phyloP scores from a whole-genome alignment of 2,329 filamentous ascomycete genomes.

The Colletotrichum sp. region DNA sequence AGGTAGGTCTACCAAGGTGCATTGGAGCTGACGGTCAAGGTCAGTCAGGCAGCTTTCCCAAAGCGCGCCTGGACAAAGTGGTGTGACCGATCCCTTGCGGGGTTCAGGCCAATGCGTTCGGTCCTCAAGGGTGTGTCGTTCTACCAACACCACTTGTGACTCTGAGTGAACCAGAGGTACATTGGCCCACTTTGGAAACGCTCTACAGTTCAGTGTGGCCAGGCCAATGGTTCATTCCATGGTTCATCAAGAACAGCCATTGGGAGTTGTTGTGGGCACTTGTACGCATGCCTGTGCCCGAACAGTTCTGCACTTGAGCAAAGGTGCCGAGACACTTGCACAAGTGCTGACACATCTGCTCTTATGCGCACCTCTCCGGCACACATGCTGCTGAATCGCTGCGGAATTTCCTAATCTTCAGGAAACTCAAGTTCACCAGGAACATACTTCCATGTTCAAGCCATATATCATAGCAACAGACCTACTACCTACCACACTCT shows the following conservation, averaged over 20 bases:
- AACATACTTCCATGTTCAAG: neutral
- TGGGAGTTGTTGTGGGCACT: neutral
- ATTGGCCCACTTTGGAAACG: neutral
- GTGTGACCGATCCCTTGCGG: neutral
- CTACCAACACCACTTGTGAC: neutral
- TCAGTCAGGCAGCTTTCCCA: neutral
- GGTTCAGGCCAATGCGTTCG: neutral
- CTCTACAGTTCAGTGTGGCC: neutral
- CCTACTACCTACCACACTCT: neutral
- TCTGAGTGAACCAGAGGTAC: neutral
- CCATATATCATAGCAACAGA: neutral
- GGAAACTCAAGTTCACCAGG: neutral
- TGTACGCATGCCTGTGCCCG: neutral
- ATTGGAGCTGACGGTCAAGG: neutral
- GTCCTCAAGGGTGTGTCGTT: neutral
- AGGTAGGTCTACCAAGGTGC: neutral
- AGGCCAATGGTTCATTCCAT: neutral
- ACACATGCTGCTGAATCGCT: neutral
- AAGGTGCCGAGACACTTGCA: neutral
- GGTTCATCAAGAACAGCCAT: neutral
- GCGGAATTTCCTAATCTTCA: neutral
- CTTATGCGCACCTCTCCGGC: neutral
- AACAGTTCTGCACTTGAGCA: neutral
- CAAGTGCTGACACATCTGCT: neutral
- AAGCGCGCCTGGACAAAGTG: neutral